phyloP scores from a whole-genome alignment of 2,329 filamentous ascomycete genomes.

The Cladorrhinum sp. region DNA sequence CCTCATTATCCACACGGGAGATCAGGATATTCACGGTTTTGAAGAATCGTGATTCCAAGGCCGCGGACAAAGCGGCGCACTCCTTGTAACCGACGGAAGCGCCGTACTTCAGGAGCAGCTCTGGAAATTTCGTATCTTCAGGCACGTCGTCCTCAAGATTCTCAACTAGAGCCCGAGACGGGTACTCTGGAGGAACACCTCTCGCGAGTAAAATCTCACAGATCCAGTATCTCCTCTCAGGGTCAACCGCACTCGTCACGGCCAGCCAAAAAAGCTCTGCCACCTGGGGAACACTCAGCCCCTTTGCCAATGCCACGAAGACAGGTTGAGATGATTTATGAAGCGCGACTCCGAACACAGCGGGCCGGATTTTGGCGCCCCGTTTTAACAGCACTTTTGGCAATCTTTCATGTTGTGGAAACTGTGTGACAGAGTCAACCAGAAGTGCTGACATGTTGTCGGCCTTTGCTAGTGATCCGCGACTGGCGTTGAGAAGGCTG shows the following conservation, averaged over 20 bases:
- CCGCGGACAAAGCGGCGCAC: neutral
- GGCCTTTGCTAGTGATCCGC: no score
- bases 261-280: neutral
- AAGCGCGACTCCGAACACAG: neutral
- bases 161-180: neutral
- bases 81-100: neutral
- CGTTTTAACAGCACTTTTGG: no score
- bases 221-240: neutral
- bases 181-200: neutral
- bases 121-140: no score
- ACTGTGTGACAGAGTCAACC: no score
- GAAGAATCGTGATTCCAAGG: neutral
- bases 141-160: no score
- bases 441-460: no score
- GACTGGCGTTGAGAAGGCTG: neutral
- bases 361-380: no score
- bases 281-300: neutral
- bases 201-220: neutral
- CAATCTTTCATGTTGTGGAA: no score
- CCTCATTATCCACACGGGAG: neutral
- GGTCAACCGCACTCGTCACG: neutral
- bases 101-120: neutral
- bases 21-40: neutral
- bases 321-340: neutral
- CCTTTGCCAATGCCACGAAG: neutral